Evolutionary conservation across 176 grass and related monocot genomes (phyloP), one percentile per base, ranked within the genome.

Genomic region (Musa troglodytarum): DNA sequence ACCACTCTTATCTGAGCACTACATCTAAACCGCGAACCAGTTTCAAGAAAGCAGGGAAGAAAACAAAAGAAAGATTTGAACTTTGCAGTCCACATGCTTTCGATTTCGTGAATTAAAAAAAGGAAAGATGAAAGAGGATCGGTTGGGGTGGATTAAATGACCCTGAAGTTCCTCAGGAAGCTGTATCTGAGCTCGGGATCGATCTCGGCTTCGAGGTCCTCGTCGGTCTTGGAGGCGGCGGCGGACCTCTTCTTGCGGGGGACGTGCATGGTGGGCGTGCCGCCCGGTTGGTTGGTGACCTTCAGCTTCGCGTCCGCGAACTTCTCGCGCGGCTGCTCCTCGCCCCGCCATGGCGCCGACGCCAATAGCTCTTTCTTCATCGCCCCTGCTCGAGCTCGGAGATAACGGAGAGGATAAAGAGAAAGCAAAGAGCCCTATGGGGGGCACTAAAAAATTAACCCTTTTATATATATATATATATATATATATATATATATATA

Each of bases 291-390:
- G 78, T 50, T 92, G 75, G 89, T 92, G 68, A 83, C 89, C 77
- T 75, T 83, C 74, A 92, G 83, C 83, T 92, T 92, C 4, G 86
- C 89, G 83, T 88, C 83, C 23, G 61, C 81, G 21, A 92, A 72
- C 89, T 84, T 88, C 0, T 84, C 22, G 8, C 88, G 80, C 25
- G 80, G 59, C 58, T 77, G 82, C 69, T 89, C 90, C 74, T 83
- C 84, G 52, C 82, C 88, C 19, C 90, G 51, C 90, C 90, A 92
- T 70, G 90, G 90, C 79, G 90, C 87, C 77, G 87, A 92, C 0
- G 84, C 88, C 84, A 92, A 76, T 64, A 92, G 79, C 84, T 92
- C 86, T 77, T 89, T 92, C 90, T 89, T 89, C 83, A 84, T 72
- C 82, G 17, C 86, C 77, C 85, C 81, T 67, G 73, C 11, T 49